These are phyloP conservation scores for Neurospora sp. DNA, from an alignment of 495 filamentous ascomycete genomes.

Conservation along the genomic window DNA sequence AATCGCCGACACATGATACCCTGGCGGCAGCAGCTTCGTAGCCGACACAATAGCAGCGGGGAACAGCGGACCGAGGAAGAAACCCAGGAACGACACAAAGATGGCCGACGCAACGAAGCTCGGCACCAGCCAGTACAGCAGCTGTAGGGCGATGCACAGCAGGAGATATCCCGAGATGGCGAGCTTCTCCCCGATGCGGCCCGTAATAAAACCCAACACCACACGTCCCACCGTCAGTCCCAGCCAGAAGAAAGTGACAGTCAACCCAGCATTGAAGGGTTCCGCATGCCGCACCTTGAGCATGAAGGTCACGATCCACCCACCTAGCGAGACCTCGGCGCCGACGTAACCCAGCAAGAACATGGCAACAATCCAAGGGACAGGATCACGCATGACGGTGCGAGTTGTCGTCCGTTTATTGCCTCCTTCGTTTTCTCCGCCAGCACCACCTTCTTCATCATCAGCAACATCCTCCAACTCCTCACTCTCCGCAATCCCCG, in stretches of 20 bases:
- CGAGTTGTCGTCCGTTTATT: constrained; percentile 24
- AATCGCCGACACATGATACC: constrained; percentile 71
- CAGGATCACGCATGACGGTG: constrained; percentile 19
- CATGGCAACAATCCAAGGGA: constrained; percentile 67
- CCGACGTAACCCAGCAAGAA: constrained; percentile 79
- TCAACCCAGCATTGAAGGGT: constrained; percentile 62
- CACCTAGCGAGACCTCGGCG: constrained; percentile 73
- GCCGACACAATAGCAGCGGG: constrained; percentile 68
- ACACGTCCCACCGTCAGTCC: constrained; percentile 71
- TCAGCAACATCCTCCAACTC: not conserved
- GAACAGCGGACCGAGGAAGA: constrained; percentile 73
- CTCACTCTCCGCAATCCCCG: constrained; percentile 3
- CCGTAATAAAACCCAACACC: constrained; percentile 57
- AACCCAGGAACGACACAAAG: constrained; percentile 63
- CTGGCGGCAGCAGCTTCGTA: constrained; percentile 69
- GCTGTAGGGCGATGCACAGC: constrained; percentile 55
- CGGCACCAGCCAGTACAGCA: constrained; percentile 77
- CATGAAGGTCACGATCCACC: constrained; percentile 85
- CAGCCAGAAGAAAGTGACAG: constrained; percentile 77
- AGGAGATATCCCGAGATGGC: constrained; percentile 50
- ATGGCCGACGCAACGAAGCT: constrained; percentile 64
- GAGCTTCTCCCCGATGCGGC: constrained; percentile 62
- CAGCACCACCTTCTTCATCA: constrained; percentile 17
- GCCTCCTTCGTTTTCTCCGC: constrained; percentile 5
- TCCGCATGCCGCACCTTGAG: constrained; percentile 63